Percentiles rank a stretch among this genome's conserved stretches.
Evolutionary conservation across 768 basidiomycete genomes (phyloP).

Genomic region (Suillus tomentosus): DNA sequence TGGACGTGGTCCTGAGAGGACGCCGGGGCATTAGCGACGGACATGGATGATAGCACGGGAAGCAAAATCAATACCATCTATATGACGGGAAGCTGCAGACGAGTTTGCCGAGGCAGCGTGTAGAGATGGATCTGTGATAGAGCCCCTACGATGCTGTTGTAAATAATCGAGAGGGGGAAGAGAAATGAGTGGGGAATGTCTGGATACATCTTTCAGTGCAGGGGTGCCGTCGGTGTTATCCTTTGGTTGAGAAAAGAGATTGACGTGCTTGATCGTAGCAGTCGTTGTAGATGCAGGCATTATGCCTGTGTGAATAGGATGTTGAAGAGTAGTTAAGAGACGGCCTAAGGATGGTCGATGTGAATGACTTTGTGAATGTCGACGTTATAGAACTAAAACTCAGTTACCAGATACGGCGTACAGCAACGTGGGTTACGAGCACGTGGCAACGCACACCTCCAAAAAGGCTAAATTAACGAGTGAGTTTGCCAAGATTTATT

Average conservation of each 20-base stretch:
- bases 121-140: slow-evolving; percentile 81
- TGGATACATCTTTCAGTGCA: slow-evolving; percentile 34
- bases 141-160: slow-evolving; percentile 80
- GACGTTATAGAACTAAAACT: slow-evolving; percentile 33
- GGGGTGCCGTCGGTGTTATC: slow-evolving; percentile 23
- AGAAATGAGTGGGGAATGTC: slow-evolving; percentile 57
- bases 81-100: slow-evolving; percentile 21
- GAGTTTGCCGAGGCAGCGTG: slow-evolving; percentile 52
- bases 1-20: slow-evolving; percentile 52
- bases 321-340: slow-evolving; percentile 8
- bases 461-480: slow-evolving; percentile 26
- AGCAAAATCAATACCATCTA: slow-evolving; percentile 23
- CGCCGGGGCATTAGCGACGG: slow-evolving; percentile 36
- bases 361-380: slow-evolving; percentile 24
- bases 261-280: slow-evolving; percentile 15
- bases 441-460: slow-evolving; percentile 29
- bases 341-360: slow-evolving; percentile 13
- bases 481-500: slow-evolving; percentile 18
- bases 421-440: slow-evolving; percentile 31
- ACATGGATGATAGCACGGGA: slow-evolving; percentile 15
- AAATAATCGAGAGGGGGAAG: slow-evolving; percentile 78
- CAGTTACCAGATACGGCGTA: slow-evolving; percentile 26
- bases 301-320: slow-evolving; percentile 14
- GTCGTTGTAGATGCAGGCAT: slow-evolving; percentile 18
- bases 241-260: slow-evolving; percentile 13